phyloP scores from a whole-genome alignment of 208 protist species.

The Leishmania guyanensis region DNA sequence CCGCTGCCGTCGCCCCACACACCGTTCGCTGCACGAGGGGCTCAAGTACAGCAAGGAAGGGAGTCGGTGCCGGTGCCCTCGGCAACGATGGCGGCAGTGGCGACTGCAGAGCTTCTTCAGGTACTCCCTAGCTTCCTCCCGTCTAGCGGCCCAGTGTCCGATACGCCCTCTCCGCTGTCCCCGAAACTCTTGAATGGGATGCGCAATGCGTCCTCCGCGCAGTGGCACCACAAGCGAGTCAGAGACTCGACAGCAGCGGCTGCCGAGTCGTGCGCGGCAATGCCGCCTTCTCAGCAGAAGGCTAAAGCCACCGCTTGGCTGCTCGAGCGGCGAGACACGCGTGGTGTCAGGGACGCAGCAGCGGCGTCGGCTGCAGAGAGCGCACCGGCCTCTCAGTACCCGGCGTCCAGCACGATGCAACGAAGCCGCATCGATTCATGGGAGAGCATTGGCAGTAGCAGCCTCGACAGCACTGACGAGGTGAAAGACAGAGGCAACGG shows the following conservation, averaged over 20 bases:
- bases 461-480: not conserved
- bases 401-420: not conserved
- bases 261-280: not conserved
- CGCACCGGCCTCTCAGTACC: not conserved
- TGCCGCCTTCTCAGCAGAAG: not conserved
- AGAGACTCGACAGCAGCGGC: not conserved
- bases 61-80: not conserved
- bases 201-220: not conserved
- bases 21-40: not conserved
- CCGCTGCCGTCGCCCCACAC: not conserved
- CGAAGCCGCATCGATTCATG: slow-evolving; percentile 16
- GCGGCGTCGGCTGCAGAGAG: not conserved
- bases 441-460: slow-evolving; percentile 9
- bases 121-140: slow-evolving; percentile 4
- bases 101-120: slow-evolving; percentile 10
- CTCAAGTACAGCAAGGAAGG: not conserved
- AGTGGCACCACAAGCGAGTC: not conserved
- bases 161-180: not conserved
- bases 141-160: not conserved
- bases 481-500: not conserved
- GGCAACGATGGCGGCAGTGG: not conserved
- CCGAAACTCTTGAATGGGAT: not conserved
- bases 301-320: not conserved
- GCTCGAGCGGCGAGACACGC: not conserved
- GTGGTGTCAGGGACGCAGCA: not conserved